Evolutionary conservation across 352 stramenopile genomes (phyloP).

Genomic region (Globisporangium spiculum): DNA sequence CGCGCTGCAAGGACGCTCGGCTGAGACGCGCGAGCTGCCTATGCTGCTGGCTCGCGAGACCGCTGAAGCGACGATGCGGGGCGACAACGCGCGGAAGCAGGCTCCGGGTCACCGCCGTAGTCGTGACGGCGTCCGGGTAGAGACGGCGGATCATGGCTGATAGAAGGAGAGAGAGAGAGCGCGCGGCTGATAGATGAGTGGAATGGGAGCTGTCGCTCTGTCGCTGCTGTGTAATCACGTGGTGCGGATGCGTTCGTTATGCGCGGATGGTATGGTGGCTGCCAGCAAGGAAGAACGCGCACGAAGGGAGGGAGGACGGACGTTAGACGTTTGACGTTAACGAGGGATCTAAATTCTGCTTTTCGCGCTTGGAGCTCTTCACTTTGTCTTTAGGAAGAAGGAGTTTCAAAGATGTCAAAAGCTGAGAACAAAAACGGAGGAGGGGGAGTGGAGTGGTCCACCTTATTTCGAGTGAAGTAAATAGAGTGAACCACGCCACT

Average conservation of each 20-base stretch:
- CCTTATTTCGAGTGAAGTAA: neutral
- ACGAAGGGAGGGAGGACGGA: neutral
- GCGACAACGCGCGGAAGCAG: slow-evolving; percentile 4
- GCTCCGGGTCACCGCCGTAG: neutral
- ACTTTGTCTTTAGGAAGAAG: neutral
- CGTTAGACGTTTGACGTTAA: too few relatives aligned
- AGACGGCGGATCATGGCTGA: slow-evolving; percentile 14
- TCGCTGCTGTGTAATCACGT: neutral
- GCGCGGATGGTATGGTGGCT: neutral
- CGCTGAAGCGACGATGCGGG: slow-evolving; percentile 2
- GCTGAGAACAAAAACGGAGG: neutral
- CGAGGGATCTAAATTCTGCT: neutral
- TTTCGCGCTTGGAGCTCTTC: neutral
- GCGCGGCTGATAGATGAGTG: neutral
- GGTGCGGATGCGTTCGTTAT: neutral
- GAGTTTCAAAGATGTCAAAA: neutral
- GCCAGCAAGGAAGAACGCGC: neutral
- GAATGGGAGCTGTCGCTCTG: neutral
- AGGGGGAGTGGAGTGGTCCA: neutral
- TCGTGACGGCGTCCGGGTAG: slow-evolving; percentile 5
- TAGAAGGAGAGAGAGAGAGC: neutral
- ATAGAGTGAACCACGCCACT: neutral
- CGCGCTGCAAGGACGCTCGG: neutral
- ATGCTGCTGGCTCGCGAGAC: neutral
- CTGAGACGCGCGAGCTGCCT: neutral